phyloP scores from a whole-genome alignment of 805 yeast genomes.

The Yamadazyma sp. region DNA sequence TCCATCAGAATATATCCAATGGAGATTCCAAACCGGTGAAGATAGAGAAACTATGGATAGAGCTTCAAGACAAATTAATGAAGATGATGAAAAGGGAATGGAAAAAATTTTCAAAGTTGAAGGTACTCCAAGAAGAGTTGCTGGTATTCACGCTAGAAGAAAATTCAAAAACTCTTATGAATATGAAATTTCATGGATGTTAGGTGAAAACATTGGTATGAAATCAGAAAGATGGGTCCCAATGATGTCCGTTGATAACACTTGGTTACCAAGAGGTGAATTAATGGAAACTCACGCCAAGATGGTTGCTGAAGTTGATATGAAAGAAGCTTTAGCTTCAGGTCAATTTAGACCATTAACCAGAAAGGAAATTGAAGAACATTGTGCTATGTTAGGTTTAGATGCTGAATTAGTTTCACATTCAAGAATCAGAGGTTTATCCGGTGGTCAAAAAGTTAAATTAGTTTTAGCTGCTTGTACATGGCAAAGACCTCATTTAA shows the following conservation, averaged over 20 bases:
- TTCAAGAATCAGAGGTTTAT: slow-evolving; percentile 99
- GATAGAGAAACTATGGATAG: slow-evolving; percentile 99
- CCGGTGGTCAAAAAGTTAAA: slow-evolving; percentile 99
- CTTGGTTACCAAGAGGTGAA: slow-evolving; percentile 99
- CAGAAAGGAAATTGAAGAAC: slow-evolving; percentile 99
- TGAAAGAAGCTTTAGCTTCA: slow-evolving; percentile 99
- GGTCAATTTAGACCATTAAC: slow-evolving; percentile 99
- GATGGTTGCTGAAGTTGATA: slow-evolving; percentile 99
- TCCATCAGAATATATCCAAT: slow-evolving; percentile 99
- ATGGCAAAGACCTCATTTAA: slow-evolving; percentile 99
- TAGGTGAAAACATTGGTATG: slow-evolving; percentile 99
- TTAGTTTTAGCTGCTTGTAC: slow-evolving; percentile 99
- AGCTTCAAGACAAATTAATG: slow-evolving; percentile 98
- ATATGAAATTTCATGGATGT: slow-evolving; percentile 95
- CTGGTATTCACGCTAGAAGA: slow-evolving; percentile 92
- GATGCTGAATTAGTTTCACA: slow-evolving; percentile 99
- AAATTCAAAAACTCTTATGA: slow-evolving; percentile 99
- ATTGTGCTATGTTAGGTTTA: slow-evolving; percentile 97
- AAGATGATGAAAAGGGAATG: slow-evolving; percentile 96
- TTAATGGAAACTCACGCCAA: slow-evolving; percentile 90
- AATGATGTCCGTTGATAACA: slow-evolving; percentile 99
- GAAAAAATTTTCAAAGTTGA: slow-evolving; percentile 99
- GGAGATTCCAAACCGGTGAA: slow-evolving; percentile 99
- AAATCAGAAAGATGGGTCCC: slow-evolving; percentile 99
- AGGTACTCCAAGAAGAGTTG: slow-evolving; percentile 97